Percentiles rank a stretch among this genome's conserved stretches.
Evolutionary conservation across 2,329 filamentous ascomycete species (phyloP).

Genomic region (Nakataea oryzae): DNA sequence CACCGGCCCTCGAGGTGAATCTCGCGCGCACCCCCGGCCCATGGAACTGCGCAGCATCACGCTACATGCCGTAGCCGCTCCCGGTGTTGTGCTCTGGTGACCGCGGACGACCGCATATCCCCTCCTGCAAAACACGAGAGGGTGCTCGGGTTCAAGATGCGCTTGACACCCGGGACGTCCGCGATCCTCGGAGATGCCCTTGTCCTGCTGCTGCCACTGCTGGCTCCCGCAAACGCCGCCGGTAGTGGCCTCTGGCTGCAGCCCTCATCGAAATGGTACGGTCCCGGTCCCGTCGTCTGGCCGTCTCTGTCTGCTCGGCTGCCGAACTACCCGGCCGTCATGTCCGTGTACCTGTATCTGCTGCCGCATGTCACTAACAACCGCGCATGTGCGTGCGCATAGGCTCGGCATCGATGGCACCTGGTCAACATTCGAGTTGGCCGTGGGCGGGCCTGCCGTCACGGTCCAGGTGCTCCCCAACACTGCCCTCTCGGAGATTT

Average conservation of each 20-base stretch:
- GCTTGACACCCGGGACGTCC: conserved; percentile 13
- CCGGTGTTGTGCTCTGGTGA: not conserved
- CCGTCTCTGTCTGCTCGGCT: not conserved
- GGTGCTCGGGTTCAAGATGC: conserved; percentile 13
- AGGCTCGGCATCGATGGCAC: conserved; percentile 57
- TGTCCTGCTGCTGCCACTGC: conserved; percentile 10
- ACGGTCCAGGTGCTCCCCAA: conserved; percentile 49
- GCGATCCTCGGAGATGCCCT: conserved; percentile 15
- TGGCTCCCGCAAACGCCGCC: not conserved
- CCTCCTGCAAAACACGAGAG: not conserved
- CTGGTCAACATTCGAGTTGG: conserved; percentile 62
- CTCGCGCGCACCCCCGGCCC: not conserved
- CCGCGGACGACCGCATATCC: not conserved
- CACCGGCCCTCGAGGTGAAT: not conserved
- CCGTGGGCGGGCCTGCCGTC: conserved; percentile 29
- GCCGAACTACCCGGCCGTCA: not conserved
- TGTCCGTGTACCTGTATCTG: not conserved
- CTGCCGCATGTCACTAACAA: not conserved
- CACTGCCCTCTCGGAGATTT: conserved; percentile 61
- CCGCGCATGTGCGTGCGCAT: not conserved
- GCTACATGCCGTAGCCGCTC: not conserved
- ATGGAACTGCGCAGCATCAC: not conserved
- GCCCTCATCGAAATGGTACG: conserved; percentile 5
- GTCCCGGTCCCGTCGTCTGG: too few species aligned
- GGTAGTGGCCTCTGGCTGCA: conserved; percentile 2